Conservation (phyloP, 345 rosid species). For the Passiflora organensis region DNA sequence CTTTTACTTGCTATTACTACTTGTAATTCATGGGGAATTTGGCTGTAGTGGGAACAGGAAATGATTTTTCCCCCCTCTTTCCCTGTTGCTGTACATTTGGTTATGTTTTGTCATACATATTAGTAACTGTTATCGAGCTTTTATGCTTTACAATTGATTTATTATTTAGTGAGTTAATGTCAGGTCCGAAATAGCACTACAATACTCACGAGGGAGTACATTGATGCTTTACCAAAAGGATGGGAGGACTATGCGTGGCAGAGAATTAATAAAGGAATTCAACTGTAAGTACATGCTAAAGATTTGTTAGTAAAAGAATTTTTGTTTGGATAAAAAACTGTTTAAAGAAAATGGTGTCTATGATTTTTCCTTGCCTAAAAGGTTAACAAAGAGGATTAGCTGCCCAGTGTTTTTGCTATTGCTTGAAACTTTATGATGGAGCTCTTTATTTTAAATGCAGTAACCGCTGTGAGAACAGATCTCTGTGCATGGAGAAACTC, state of each 20-base stretch:
- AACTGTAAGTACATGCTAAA: constrained; percentile 48
- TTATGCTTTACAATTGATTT: constrained; percentile 37
- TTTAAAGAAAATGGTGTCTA: background rate
- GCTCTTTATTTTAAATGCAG: constrained; percentile 35
- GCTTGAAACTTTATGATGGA: too few relatives aligned
- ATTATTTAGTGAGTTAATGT: constrained; percentile 44
- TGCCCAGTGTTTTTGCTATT: too few relatives aligned
- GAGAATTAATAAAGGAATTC: constrained; percentile 84
- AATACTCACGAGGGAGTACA: constrained; percentile 83
- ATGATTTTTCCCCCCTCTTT: too few relatives aligned
- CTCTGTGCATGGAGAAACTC: constrained; percentile 83
- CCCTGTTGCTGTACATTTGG: background rate
- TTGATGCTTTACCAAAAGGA: constrained; percentile 85
- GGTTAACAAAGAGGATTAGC: too few relatives aligned
- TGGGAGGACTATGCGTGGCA: constrained; percentile 99
- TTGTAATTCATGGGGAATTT: too few relatives aligned
- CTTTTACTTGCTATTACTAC: too few relatives aligned
- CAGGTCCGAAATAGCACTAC: constrained; percentile 92
- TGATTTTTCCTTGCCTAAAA: too few relatives aligned
- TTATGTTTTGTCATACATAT: background rate
- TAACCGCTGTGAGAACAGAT: constrained; percentile 65
- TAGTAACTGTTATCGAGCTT: background rate
- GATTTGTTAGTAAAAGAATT: background rate
- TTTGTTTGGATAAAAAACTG: background rate
- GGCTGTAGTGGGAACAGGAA: too few relatives aligned